A percentile compares a stretch with the other conserved stretches of the same genome.
Conservation (phyloP, 306 rosid genomes). For the Prunus mira region DNA sequence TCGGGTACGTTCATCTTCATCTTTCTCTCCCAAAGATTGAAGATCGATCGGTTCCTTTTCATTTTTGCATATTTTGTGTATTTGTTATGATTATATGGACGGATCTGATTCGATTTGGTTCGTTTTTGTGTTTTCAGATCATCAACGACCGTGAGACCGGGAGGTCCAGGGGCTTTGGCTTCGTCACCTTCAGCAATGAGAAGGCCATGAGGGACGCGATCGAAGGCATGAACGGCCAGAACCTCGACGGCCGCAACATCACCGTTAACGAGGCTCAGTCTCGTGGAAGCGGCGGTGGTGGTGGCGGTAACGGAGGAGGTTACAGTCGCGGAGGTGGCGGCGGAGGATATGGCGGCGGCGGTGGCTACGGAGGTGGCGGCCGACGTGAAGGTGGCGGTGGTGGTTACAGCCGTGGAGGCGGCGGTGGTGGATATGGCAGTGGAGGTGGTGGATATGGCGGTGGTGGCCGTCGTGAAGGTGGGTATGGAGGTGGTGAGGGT, state of each 20-base stretch:
- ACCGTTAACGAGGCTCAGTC: conserved; percentile 93
- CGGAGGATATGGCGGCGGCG: conserved; percentile 10
- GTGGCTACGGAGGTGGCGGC: conserved; percentile 29
- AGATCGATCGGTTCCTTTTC: conserved; percentile 78
- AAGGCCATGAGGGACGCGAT: conserved; percentile 77
- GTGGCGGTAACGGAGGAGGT: conserved; percentile 41
- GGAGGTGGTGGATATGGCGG: conserved; percentile 31
- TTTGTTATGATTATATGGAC: background rate
- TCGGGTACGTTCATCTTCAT: conserved; percentile 97
- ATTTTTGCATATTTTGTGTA: background rate
- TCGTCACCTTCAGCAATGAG: conserved; percentile 76
- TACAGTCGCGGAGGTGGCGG: conserved; percentile 45
- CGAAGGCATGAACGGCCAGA: conserved; percentile 85
- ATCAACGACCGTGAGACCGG: conserved; percentile 95
- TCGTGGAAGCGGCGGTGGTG: conserved; percentile 64
- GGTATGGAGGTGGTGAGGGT: conserved; percentile 36
- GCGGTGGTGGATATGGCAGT: conserved; percentile 26
- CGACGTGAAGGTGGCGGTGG: conserved; percentile 39
- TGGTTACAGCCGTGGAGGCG: conserved; percentile 30
- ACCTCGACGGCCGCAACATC: conserved; percentile 81
- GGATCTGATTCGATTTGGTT: conserved; percentile 18
- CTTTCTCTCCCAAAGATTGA: conserved; percentile 56
- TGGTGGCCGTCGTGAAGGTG: conserved; percentile 39
- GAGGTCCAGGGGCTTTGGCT: conserved; percentile 89
- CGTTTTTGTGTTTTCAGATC: conserved; percentile 32